These are phyloP conservation scores for Delphinella strobiligena DNA, from an alignment of 2,329 filamentous ascomycete genomes.

Conservation along the genomic window DNA sequence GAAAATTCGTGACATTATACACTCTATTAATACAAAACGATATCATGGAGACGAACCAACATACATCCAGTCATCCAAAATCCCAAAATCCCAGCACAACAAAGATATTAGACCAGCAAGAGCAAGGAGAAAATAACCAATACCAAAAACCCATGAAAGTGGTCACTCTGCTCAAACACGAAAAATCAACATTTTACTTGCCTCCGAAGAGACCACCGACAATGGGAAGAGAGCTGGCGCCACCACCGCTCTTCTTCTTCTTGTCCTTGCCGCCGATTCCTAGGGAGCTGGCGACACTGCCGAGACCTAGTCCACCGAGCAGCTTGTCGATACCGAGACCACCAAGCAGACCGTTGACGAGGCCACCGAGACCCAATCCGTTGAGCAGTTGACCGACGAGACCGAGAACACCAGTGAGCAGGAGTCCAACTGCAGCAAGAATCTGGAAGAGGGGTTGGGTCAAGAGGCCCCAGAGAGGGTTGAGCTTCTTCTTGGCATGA, in stretches of 20 bases:
- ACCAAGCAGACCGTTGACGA: constrained; percentile 69
- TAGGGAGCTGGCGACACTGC: constrained; percentile 35
- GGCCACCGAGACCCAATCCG: constrained; percentile 68
- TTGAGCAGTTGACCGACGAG: constrained; percentile 71
- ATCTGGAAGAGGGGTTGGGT: constrained; percentile 87
- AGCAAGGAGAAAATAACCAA: too few species aligned
- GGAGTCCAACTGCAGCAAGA: constrained; percentile 71
- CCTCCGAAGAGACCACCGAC: constrained; percentile 36
- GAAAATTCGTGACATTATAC: background rate
- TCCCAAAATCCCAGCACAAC: too few species aligned
- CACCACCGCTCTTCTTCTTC: constrained; percentile 26
- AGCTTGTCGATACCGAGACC: constrained; percentile 66
- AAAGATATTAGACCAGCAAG: too few species aligned
- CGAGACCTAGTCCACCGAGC: constrained; percentile 58
- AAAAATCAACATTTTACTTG: constrained; percentile 19
- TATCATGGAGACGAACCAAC: background rate
- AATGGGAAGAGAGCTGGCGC: constrained; percentile 27
- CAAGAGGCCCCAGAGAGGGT: constrained; percentile 74
- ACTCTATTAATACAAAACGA: background rate
- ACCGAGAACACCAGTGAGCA: constrained; percentile 72
- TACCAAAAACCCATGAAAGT: too few species aligned
- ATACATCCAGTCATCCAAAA: too few species aligned
- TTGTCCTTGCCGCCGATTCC: constrained; percentile 45
- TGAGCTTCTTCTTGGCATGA: constrained; percentile 87
- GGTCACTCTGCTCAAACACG: too few species aligned